Conservation (phyloP, 805 yeast species). For the Ogataea haglerorum region DNA sequence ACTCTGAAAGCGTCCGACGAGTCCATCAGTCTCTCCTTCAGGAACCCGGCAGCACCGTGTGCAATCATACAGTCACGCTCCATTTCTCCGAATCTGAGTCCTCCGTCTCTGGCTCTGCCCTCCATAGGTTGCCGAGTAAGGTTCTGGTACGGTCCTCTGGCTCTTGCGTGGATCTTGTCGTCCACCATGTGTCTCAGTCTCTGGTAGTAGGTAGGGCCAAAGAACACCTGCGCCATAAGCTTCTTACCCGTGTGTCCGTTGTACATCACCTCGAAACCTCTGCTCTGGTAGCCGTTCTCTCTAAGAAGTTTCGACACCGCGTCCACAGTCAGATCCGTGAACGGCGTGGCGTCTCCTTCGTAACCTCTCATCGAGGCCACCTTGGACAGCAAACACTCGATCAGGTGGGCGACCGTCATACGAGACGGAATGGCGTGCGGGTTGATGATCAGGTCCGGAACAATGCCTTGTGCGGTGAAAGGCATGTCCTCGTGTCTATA, state of each 20-base stretch:
- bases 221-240: constrained; percentile 95
- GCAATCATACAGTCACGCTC: constrained; percentile 99
- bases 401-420: constrained; percentile 99
- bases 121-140: constrained; percentile 98
- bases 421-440: constrained; percentile 99
- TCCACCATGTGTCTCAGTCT: constrained; percentile 99
- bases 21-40: constrained; percentile 97
- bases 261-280: constrained; percentile 98
- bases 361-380: constrained; percentile 92
- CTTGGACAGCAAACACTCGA: constrained; percentile 94
- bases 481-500: constrained; percentile 99
- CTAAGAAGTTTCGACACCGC: constrained; percentile 89
- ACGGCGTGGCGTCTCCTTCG: constrained; percentile 99
- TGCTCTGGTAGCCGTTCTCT: constrained; percentile 94
- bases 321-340: constrained; percentile 97
- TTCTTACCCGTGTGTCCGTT: constrained; percentile 99
- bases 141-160: constrained; percentile 98
- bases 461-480: constrained; percentile 90
- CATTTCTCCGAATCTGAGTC: constrained; percentile 99
- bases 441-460: constrained; percentile 94
- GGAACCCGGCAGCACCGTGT: constrained; percentile 98
- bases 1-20: constrained; percentile 99
- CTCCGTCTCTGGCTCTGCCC: constrained; percentile 99
- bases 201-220: constrained; percentile 99
- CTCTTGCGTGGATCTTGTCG: constrained; percentile 98